phyloP scores from a whole-genome alignment of 176 grass and related monocot genomes.

The Avena sativa region DNA sequence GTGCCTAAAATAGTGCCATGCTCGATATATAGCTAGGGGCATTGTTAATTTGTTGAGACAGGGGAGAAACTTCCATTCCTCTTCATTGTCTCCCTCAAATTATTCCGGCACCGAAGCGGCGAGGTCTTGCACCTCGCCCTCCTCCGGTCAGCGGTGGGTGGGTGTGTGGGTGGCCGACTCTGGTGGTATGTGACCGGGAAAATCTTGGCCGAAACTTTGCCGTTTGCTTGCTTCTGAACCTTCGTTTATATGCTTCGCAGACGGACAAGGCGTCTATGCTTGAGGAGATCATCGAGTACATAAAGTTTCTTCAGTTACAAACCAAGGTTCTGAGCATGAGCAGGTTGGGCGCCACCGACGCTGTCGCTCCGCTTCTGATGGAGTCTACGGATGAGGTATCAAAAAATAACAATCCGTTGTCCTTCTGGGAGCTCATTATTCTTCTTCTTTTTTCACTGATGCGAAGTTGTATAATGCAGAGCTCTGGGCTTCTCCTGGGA shows the following conservation, averaged over 20 bases:
- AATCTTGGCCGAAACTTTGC: background rate
- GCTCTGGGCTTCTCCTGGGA: constrained; percentile 22
- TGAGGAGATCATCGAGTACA: constrained; percentile 85
- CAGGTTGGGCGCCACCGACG: constrained; percentile 67
- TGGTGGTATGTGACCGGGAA: background rate
- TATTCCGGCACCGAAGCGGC: background rate
- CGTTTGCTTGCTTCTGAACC: constrained; percentile 20
- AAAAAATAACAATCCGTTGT: background rate
- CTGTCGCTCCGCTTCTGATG: constrained; percentile 69
- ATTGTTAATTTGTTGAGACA: background rate
- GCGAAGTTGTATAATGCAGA: background rate
- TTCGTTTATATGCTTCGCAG: constrained; percentile 27
- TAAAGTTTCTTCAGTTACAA: constrained; percentile 88
- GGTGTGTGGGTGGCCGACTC: background rate
- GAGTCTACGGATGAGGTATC: constrained; percentile 63
- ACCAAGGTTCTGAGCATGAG: constrained; percentile 95
- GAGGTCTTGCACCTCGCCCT: background rate
- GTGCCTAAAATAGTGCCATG: background rate
- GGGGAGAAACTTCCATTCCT: background rate
- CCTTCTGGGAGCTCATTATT: background rate
- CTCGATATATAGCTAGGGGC: background rate
- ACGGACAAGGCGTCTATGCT: constrained; percentile 87
- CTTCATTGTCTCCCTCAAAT: background rate
- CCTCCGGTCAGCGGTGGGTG: background rate
- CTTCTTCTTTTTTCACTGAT: background rate